Evolutionary conservation across 2,329 filamentous ascomycete species (phyloP), one percentile per base, ranked within the genome.

Genomic region (Penicillium sp.): DNA sequence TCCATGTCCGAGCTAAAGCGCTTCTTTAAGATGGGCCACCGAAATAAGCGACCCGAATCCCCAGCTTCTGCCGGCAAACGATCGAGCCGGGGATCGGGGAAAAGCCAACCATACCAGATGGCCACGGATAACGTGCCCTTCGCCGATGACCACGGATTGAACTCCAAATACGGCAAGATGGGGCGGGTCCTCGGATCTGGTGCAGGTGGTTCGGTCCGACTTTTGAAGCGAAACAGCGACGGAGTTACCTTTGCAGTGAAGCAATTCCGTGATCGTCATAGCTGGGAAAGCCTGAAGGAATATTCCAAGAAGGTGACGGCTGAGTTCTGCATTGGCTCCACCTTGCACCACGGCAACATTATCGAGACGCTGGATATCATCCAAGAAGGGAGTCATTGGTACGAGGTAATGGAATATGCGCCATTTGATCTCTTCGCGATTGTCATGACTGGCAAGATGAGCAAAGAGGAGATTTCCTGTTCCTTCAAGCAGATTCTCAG

Each of bases 361-460:
- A 97, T 98, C 62, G 93, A 98, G 70, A 97, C 93, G 1, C 80
- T 98, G 58, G 93, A 98, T 69, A 95, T 98, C 55, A 83, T 98
- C 9, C 88, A 95, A 59, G 93, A 98, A 72, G 93, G 92, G 70
- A 84, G 83, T 44, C 90, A 87, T 57, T 98, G 93, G 89, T 98
- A 90, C 64, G 92, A 97, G 66, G 93, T 98, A 37, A 98, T 98
- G 93, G 93, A 98, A 67, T 98, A 95, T 65, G 93, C 91, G 9
- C 93, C 93, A 0, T 98, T 79, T 65, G 93, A 98, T 68, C 79
- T 98, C 27, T 98, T 98, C 67, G 93, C 93, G 10, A 95, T 95
- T 57, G 93, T 98, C 58, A 98, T 98, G 93, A 97, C 93, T 0
- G 93, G 93, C 31, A 95, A 90, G 72, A 98, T 98, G 93, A 82